These are phyloP conservation scores for Ustilago bromivora DNA, from an alignment of 1,284 basidiomycete species.

Conservation along the genomic window DNA sequence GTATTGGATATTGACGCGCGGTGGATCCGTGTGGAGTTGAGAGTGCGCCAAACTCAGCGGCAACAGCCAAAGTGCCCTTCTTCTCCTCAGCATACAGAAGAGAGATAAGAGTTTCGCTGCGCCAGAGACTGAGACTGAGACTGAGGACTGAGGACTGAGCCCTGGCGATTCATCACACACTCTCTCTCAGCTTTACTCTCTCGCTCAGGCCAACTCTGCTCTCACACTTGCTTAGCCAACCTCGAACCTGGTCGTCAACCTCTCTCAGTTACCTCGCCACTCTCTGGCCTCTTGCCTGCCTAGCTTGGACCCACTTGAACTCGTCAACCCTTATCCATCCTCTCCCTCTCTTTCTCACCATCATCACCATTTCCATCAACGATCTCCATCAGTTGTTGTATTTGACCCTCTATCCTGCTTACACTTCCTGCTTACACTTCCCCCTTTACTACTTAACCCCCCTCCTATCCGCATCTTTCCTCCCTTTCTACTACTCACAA, in stretches of 20 bases:
- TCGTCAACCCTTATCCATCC: slow-evolving; percentile 10
- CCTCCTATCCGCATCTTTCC: slow-evolving; percentile 1
- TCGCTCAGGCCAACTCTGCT: slow-evolving; percentile 16
- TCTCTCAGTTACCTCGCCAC: not conserved
- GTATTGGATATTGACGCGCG: slow-evolving; percentile 15
- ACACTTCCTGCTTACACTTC: slow-evolving; percentile 1
- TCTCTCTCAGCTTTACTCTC: not conserved
- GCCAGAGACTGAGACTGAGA: not conserved
- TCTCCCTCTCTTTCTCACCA: slow-evolving; percentile 13
- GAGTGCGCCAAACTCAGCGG: slow-evolving; percentile 25
- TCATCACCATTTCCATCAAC: slow-evolving; percentile 26
- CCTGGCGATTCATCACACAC: not conserved
- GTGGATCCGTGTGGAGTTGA: slow-evolving; percentile 52
- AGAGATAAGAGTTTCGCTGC: slow-evolving; percentile 11
- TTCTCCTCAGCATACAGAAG: slow-evolving; percentile 10
- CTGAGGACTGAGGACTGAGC: not conserved
- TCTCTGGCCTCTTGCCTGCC: no score
- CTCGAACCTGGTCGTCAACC: not conserved
- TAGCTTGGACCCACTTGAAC: slow-evolving; percentile 14
- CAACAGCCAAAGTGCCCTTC: not conserved
- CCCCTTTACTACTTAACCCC: not conserved
- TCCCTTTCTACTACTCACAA: not conserved
- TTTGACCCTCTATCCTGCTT: slow-evolving; percentile 14
- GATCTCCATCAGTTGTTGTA: slow-evolving; percentile 18
- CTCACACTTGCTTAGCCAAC: slow-evolving; percentile 27